phyloP scores from a whole-genome alignment of 768 basidiomycete species.

The Collybiopsis luxurians region DNA sequence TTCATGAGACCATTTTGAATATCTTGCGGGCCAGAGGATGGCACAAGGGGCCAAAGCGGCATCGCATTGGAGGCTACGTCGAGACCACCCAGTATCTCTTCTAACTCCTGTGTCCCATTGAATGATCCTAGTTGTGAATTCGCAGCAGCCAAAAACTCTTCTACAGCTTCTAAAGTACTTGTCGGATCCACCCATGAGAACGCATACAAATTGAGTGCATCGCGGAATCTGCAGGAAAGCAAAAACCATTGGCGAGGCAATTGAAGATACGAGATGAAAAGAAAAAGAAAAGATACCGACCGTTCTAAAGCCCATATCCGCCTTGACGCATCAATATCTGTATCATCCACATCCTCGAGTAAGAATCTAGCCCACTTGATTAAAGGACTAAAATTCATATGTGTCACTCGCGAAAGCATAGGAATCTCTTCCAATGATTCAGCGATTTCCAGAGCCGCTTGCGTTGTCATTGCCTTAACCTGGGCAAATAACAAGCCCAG shows the following conservation, averaged over 20 bases:
- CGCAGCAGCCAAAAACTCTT: neutral
- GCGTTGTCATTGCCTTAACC: neutral
- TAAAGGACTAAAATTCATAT: neutral
- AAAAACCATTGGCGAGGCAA: no score
- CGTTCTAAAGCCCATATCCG: constrained; percentile 3
- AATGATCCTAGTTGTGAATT: no score
- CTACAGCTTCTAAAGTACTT: neutral
- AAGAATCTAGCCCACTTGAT: neutral
- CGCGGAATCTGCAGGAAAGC: neutral
- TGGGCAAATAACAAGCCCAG: neutral
- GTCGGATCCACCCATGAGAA: constrained; percentile 2
- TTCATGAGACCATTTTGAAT: no score
- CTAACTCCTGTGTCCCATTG: no score
- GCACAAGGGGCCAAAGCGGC: neutral
- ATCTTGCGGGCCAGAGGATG: no score
- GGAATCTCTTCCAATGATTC: neutral
- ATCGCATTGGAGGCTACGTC: no score
- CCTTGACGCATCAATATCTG: neutral
- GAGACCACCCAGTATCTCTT: no score
- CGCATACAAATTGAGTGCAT: neutral
- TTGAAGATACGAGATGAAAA: no score
- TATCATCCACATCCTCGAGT: neutral
- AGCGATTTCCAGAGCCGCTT: neutral
- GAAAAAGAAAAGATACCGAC: neutral
- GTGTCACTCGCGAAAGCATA: neutral